Percentiles rank a stretch among this genome's conserved stretches.
phyloP scores from a whole-genome alignment of 23 red algal genomes.

The Gracilariopsis chorda region DNA sequence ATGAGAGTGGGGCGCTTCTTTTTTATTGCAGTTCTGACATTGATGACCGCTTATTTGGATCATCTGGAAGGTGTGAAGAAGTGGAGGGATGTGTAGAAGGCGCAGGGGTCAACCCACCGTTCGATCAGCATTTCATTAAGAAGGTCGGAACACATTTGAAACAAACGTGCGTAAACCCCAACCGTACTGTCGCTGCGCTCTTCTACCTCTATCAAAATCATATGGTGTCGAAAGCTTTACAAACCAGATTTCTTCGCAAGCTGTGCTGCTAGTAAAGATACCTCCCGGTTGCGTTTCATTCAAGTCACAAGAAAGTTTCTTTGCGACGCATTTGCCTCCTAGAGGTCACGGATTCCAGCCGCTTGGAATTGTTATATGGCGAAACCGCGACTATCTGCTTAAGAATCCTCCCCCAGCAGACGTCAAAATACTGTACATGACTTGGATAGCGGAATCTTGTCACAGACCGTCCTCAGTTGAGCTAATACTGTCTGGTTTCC shows the following conservation, averaged over 20 bases:
- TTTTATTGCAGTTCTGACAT: background rate
- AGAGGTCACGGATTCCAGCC: background rate
- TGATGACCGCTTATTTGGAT: background rate
- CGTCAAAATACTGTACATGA: background rate
- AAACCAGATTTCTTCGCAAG: background rate
- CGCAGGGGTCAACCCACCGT: slow-evolving; percentile 10
- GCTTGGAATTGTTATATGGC: background rate
- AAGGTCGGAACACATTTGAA: background rate
- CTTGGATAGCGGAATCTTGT: background rate
- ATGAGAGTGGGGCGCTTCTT: slow-evolving; percentile 11
- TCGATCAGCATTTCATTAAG: background rate
- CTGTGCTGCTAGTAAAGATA: background rate
- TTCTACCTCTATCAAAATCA: background rate
- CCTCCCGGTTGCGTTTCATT: background rate
- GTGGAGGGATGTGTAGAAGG: slow-evolving; percentile 15
- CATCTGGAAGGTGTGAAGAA: slow-evolving; percentile 1
- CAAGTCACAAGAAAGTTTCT: background rate
- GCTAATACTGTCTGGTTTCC: background rate
- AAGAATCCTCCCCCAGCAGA: background rate
- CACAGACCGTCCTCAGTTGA: background rate
- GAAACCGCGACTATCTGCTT: background rate
- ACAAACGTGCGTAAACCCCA: background rate
- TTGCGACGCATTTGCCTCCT: background rate
- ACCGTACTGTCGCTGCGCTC: slow-evolving; percentile 15
- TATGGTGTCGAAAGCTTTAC: background rate